A percentile compares a stretch with the other conserved stretches of the same genome.
These are phyloP conservation scores for Aspergillus arachidicola DNA, from an alignment of 2,329 filamentous ascomycete genomes.

Conservation along the genomic window DNA sequence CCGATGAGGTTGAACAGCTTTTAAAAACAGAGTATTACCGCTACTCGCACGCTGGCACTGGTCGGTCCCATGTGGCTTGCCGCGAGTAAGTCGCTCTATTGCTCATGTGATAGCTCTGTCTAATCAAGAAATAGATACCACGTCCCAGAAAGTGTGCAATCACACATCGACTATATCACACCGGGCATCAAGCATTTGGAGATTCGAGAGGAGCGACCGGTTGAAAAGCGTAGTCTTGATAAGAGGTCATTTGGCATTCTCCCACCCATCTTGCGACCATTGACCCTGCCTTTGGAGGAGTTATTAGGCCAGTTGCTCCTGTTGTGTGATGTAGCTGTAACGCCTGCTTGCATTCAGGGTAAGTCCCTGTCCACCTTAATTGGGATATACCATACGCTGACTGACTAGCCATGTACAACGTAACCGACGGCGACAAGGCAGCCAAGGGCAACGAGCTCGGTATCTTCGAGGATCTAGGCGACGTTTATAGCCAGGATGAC, in stretches of 20 bases:
- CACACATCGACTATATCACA: constrained; percentile 60
- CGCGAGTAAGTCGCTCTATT: constrained; percentile 38
- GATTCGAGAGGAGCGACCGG: constrained; percentile 22
- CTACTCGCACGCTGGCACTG: constrained; percentile 48
- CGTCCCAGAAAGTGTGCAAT: constrained; percentile 50
- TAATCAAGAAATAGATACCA: constrained; percentile 43
- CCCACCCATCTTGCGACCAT: constrained; percentile 29
- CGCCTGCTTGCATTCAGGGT: constrained; percentile 45
- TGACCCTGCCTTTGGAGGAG: constrained; percentile 25
- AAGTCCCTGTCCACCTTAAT: constrained; percentile 10
- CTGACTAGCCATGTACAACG: constrained; percentile 45
- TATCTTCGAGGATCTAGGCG: constrained; percentile 50
- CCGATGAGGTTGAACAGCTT: constrained; percentile 56
- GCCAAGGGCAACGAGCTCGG: constrained; percentile 48
- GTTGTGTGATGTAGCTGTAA: constrained; percentile 38
- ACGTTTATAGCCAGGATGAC: constrained; percentile 50
- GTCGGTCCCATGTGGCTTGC: constrained; percentile 34
- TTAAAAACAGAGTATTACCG: constrained; percentile 57
- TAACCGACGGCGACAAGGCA: constrained; percentile 41
- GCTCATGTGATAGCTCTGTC: neutral
- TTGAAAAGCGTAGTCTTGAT: constrained; percentile 12
- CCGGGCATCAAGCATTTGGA: constrained; percentile 45
- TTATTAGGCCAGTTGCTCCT: constrained; percentile 20
- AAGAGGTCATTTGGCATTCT: constrained; percentile 28
- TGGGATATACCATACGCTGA: neutral